A percentile compares a stretch with the other conserved stretches of the same genome.
Conservation (phyloP, 164 flowering plant species). For the Piper longum region DNA sequence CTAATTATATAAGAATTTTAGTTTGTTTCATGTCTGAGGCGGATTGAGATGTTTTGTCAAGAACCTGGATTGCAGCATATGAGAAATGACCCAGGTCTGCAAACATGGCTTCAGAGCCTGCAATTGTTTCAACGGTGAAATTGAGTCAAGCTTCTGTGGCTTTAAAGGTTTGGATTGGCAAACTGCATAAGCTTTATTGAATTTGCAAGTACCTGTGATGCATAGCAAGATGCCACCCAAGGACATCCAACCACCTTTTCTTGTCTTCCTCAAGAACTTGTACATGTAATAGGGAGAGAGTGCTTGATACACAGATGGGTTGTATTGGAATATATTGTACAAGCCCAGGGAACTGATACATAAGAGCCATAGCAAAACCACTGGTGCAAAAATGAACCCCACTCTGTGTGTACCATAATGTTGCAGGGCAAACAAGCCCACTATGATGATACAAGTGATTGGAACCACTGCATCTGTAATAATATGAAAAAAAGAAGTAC, state of each 20-base stretch:
- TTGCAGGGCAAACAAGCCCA: constrained; percentile 70
- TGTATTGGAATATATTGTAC: constrained; percentile 76
- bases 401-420: constrained; percentile 87
- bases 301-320: constrained; percentile 70
- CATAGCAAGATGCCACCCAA: constrained; percentile 84
- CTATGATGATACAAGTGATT: constrained; percentile 61
- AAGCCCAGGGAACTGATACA: constrained; percentile 84
- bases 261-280: constrained; percentile 79
- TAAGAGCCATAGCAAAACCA: constrained; percentile 68
- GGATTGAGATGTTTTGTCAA: not conserved
- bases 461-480: constrained; percentile 78
- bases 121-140: not conserved
- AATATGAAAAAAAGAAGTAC: too few species aligned
- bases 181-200: not conserved
- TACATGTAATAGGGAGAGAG: constrained; percentile 90
- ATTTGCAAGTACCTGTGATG: constrained; percentile 53
- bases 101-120: constrained; percentile 71
- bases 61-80: constrained; percentile 43
- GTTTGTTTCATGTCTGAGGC: not conserved
- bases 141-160: too few species aligned
- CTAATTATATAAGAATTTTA: not conserved
- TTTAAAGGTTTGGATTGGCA: not conserved
- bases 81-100: constrained; percentile 63
- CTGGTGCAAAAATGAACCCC: constrained; percentile 80
- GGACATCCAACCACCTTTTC: constrained; percentile 90